Conservation (phyloP, 140 eudicot species). For the Bidens hawaiensis region DNA sequence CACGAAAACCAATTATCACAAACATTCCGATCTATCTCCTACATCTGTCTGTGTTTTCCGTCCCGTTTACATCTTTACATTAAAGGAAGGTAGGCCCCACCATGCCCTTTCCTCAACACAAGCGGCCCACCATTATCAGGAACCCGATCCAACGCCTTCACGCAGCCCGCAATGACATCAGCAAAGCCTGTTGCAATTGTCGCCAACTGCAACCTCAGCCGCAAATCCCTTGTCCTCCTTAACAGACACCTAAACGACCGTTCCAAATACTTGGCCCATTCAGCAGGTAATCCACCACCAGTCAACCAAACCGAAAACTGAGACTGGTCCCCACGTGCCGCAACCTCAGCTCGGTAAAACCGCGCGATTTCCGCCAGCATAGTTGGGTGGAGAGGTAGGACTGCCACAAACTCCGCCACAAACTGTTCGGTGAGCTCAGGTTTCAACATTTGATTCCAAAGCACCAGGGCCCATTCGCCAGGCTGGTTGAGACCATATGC, state of each 20-base stretch:
- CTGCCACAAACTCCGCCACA: constrained; percentile 94
- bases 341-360: constrained; percentile 82
- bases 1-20: constrained; percentile 24
- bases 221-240: constrained; percentile 75
- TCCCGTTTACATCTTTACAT: constrained; percentile 40
- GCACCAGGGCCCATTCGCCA: constrained; percentile 94
- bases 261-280: constrained; percentile 88
- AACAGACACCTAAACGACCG: constrained; percentile 90
- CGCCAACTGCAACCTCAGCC: constrained; percentile 74
- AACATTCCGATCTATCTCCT: constrained; percentile 25
- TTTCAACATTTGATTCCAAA: constrained; percentile 97
- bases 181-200: constrained; percentile 72
- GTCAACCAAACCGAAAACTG: constrained; percentile 93
- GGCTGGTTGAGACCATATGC: constrained; percentile 97
- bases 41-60: constrained; percentile 14
- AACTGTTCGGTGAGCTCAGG: constrained; percentile 89
- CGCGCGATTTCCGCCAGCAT: constrained; percentile 87
- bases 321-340: constrained; percentile 94
- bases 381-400: constrained; percentile 81
- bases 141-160: constrained; percentile 73
- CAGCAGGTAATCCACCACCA: constrained; percentile 94
- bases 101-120: constrained; percentile 95
- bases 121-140: constrained; percentile 95
- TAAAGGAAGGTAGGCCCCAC: constrained; percentile 95
- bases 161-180: constrained; percentile 61